Evolutionary conservation across 139 green algal species (phyloP).

Genomic region (Micractinium sp.): DNA sequence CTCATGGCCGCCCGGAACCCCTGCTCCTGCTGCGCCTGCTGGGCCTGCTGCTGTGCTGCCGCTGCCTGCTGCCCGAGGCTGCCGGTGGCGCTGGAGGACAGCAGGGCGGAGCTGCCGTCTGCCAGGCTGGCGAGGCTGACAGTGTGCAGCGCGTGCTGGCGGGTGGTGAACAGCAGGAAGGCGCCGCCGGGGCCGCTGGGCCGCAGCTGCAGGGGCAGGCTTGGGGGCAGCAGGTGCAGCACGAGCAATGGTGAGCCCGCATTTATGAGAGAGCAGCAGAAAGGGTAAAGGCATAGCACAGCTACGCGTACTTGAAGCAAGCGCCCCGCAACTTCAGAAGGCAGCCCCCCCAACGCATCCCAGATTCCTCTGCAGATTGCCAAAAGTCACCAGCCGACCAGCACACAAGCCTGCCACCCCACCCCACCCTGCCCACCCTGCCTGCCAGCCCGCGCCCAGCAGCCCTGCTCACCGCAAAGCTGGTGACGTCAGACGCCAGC

Average conservation of each 20-base stretch:
- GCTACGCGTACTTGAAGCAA: no score
- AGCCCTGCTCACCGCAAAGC: constrained; percentile 59
- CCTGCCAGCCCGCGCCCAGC: neutral
- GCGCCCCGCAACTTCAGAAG: no score
- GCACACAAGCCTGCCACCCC: neutral
- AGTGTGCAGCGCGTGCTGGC: constrained; percentile 59
- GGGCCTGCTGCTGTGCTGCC: constrained; percentile 7
- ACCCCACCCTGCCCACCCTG: neutral
- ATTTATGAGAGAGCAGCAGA: neutral
- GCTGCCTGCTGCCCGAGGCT: neutral
- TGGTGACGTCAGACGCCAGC: constrained; percentile 67
- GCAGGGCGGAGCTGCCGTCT: neutral
- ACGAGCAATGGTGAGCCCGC: neutral
- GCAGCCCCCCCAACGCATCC: no score
- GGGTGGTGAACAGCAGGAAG: constrained; percentile 79
- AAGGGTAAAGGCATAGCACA: neutral
- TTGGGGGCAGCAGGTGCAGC: neutral
- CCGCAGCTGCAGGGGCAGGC: constrained; percentile 27
- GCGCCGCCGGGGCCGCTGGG: constrained; percentile 65
- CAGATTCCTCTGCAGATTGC: no score
- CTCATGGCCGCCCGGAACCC: constrained; percentile 47
- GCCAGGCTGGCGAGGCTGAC: constrained; percentile 40
- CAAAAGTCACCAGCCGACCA: no score
- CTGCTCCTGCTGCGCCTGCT: constrained; percentile 8
- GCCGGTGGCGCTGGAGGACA: neutral